Conservation (phyloP, 306 rosid genomes). For the Fagus crenata region DNA sequence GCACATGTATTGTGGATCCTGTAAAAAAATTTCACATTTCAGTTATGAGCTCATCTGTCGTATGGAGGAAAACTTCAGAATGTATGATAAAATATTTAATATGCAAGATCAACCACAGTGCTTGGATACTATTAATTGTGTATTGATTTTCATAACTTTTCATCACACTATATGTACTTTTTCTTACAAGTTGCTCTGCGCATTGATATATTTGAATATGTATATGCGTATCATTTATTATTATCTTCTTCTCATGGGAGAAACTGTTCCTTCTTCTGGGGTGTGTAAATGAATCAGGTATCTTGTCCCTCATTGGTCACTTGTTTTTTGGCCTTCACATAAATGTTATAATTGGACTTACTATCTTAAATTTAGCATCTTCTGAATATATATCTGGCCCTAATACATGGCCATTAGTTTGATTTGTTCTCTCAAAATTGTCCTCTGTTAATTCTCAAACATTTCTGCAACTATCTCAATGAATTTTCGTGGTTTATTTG, state of each 20-base stretch:
- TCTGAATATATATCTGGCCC: not conserved
- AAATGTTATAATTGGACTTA: not conserved
- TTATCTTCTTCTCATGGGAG: not conserved
- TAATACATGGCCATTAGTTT: not conserved
- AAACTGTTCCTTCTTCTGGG: slow-evolving; percentile 2
- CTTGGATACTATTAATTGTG: not conserved
- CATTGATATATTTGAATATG: not conserved
- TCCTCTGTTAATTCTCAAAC: not conserved
- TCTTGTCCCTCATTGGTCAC: not conserved
- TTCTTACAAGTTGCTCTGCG: not conserved
- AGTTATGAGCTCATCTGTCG: not conserved
- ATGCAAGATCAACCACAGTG: not conserved
- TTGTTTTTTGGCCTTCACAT: not conserved
- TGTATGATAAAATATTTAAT: not conserved
- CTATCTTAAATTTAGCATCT: not conserved
- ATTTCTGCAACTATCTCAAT: not conserved
- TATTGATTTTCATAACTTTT: not conserved
- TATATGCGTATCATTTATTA: not conserved
- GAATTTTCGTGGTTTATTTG: not conserved
- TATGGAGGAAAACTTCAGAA: not conserved
- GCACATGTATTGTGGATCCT: not conserved
- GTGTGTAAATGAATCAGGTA: not conserved
- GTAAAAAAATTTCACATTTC: not conserved
- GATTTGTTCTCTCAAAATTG: too few species aligned
- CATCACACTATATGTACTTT: not conserved